Base-by-base conservation (phyloP, 1,139 yeast species). In the Ashbya aceris region DNA sequence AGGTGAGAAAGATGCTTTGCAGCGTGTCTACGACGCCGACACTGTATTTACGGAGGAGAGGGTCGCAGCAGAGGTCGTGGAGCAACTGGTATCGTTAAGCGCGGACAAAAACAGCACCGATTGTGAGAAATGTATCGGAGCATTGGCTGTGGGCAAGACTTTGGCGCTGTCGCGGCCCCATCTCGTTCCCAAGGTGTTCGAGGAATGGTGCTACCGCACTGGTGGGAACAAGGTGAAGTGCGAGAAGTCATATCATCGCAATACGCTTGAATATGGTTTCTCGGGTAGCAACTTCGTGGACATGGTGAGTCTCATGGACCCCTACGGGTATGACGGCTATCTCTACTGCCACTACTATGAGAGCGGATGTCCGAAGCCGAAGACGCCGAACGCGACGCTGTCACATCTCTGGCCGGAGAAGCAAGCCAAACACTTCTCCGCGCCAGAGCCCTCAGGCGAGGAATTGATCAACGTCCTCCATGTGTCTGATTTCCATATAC, bases 391-490 rank as follows among this genome's bases (percentile, higher is more conserved):
- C 9, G 54, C 72, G 38, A 70, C 70, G 43, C 49, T 72, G 42
- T 48, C 63, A 9, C 46, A 60, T 27, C 61, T 71, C 61, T 73
- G 77, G 76, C 68, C 71, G 1, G 58, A 54, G 26, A 65, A 62
- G 46, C 52, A 67, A 13, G 61, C 60, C 5, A 56, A 54, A 35
- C 61, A 67, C 46, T 55, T 59, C n/a, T 51, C 58, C 8, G 64
- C 66, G 5, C 67, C 68, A 2, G 52, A 49, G 8, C 60, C 68
- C 10, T 46, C 53, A 5, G 64, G 67, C 23, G 55, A 57, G 49
- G 65, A 63, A 36, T 69, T 71, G 2, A 76, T 79, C 60, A 76
- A 77, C 47, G 86, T 78, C n/a, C 64, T 79, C 46, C 87, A 80
- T 52, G 53, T 80, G 26, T 71, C 78, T 27, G 87, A 80, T 55